A percentile compares a stretch with the other conserved stretches of the same genome.
Conservation (phyloP, 805 yeast genomes). For the Zygotorulaspora danielsina region DNA sequence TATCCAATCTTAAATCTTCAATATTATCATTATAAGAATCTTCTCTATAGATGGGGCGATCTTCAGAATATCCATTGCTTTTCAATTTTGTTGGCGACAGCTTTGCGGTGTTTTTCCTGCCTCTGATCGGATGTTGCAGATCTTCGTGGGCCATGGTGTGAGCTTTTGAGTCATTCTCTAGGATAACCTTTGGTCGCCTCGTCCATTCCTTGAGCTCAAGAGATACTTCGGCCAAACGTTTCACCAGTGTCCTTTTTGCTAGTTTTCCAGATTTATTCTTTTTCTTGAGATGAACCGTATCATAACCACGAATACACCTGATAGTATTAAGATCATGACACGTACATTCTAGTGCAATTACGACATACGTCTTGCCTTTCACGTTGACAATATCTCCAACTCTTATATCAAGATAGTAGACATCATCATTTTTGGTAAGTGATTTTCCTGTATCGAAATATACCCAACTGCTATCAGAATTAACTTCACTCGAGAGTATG, state of each 20-base stretch:
- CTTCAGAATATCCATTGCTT: conserved; percentile 2
- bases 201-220: conserved; percentile 37
- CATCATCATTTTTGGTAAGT: conserved; percentile 24
- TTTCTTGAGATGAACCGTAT: conserved; percentile 41
- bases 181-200: conserved; percentile 31
- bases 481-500: conserved; percentile 29
- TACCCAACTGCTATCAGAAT: conserved; percentile 16
- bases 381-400: conserved; percentile 52
- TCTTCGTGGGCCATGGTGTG: conserved; percentile 16
- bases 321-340: conserved; percentile 31
- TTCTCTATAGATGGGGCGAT: conserved; percentile 10
- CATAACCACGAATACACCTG: conserved; percentile 59
- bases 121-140: conserved; percentile 22
- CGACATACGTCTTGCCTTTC: conserved; percentile 37
- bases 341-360: conserved; percentile 44
- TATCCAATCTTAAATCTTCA: neutral
- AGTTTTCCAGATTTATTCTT: conserved; percentile 22
- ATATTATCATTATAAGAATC: conserved; percentile 10
- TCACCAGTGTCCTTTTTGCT: conserved; percentile 17
- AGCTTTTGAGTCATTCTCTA: conserved; percentile 15
- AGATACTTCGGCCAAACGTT: conserved; percentile 32
- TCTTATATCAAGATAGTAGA: conserved; percentile 48
- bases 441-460: conserved; percentile 23
- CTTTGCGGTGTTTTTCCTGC: conserved; percentile 16
- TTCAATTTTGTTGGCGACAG: conserved; percentile 14